A percentile compares a stretch with the other conserved stretches of the same genome.
These are phyloP conservation scores for Crepidotus variabilis DNA, from an alignment of 768 basidiomycete genomes.

Conservation along the genomic window DNA sequence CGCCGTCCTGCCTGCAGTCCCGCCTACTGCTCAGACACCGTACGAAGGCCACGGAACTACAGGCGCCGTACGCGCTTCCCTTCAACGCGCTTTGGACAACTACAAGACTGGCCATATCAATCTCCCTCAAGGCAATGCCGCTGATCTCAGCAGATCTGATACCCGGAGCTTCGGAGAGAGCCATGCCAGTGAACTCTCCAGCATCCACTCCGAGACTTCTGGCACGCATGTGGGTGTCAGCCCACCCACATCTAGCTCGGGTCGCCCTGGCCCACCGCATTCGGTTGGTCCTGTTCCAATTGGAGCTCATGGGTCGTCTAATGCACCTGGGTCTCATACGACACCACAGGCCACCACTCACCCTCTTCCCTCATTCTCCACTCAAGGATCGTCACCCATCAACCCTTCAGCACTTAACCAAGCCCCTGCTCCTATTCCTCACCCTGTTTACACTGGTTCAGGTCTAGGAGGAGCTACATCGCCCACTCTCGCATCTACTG, in stretches of 20 bases:
- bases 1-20: constrained; percentile 59
- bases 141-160: constrained; percentile 67
- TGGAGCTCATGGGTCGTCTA: constrained; percentile 13
- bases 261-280: too few species aligned
- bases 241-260: too few species aligned
- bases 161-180: constrained; percentile 83
- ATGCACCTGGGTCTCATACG: constrained; percentile 19
- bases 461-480: constrained; percentile 14
- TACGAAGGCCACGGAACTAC: constrained; percentile 64
- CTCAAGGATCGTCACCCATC: constrained; percentile 24
- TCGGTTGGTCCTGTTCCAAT: constrained; percentile 8
- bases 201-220: constrained; percentile 36
- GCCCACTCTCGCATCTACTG: constrained; percentile 63
- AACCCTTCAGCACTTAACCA: constrained; percentile 32
- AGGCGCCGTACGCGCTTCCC: constrained; percentile 64
- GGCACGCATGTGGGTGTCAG: not conserved
- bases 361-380: constrained; percentile 7
- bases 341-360: constrained; percentile 14
- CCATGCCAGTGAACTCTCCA: constrained; percentile 69
- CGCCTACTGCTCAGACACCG: constrained; percentile 50
- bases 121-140: constrained; percentile 40
- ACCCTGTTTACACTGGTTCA: constrained; percentile 7
- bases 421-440: constrained; percentile 35
- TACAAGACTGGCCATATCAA: constrained; percentile 67
- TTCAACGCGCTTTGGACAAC: constrained; percentile 77